A percentile compares a stretch with the other conserved stretches of the same genome.
phyloP scores from a whole-genome alignment of 164 flowering plant species.

The Platanus orientalis region DNA sequence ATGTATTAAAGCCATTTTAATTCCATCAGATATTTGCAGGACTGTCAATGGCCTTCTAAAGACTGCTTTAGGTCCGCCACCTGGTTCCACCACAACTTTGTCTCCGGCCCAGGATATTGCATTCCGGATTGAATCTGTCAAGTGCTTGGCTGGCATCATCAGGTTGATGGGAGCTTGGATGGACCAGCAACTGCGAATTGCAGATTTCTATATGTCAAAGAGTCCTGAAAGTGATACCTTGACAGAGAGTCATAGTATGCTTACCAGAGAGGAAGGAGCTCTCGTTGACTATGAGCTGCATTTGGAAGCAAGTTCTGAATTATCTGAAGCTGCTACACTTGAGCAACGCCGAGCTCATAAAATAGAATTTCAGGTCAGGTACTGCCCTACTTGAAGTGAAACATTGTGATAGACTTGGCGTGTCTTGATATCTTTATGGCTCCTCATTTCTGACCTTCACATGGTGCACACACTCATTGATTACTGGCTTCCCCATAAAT shows the following conservation, averaged over 20 bases:
- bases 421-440: too few species aligned
- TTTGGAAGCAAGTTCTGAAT: constrained; percentile 61
- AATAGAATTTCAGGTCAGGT: constrained; percentile 77
- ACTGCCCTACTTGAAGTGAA: constrained; percentile 10
- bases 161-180: constrained; percentile 95
- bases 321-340: constrained; percentile 74
- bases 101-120: constrained; percentile 84
- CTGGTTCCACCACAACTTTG: constrained; percentile 86
- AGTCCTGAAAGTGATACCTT: constrained; percentile 46
- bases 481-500: too few species aligned
- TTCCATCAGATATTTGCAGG: constrained; percentile 97
- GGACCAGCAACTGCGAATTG: constrained; percentile 82
- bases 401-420: too few species aligned
- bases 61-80: constrained; percentile 96
- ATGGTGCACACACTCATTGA: too few species aligned
- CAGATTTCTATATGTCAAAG: constrained; percentile 41
- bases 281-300: constrained; percentile 65
- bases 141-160: constrained; percentile 79
- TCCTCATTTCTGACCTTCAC: too few species aligned
- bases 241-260: constrained; percentile 37
- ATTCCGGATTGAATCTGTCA: constrained; percentile 89
- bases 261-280: constrained; percentile 63
- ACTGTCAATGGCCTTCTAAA: constrained; percentile 93
- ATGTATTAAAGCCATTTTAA: constrained; percentile 71
- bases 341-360: constrained; percentile 96